Conservation (phyloP, 805 yeast species). For the Suhomyces pyralidae region DNA sequence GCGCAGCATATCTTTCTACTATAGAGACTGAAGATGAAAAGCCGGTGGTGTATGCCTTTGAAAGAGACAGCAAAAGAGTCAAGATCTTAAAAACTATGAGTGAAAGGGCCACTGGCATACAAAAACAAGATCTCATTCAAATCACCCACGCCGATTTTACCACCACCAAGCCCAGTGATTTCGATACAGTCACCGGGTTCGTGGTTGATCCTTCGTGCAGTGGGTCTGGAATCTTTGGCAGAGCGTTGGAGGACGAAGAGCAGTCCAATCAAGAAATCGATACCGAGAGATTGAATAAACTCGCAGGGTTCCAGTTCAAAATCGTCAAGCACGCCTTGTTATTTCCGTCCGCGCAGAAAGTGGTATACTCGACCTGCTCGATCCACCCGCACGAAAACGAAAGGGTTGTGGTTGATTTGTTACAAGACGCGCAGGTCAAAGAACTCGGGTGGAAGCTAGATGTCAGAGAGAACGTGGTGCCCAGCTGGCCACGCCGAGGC, state of each 20-base stretch:
- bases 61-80: conserved; percentile 74
- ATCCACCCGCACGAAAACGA: conserved; percentile 93
- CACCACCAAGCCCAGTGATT: conserved; percentile 53
- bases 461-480: conserved; percentile 60
- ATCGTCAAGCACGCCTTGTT: conserved; percentile 85
- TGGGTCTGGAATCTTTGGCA: conserved; percentile 96
- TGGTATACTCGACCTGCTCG: conserved; percentile 95
- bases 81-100: conserved; percentile 73
- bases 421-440: conserved; percentile 63
- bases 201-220: conserved; percentile 97
- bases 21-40: conserved; percentile 6
- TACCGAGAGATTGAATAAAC: conserved; percentile 61
- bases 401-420: conserved; percentile 76
- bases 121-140: conserved; percentile 37
- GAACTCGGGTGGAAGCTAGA: conserved; percentile 73
- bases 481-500: conserved; percentile 88
- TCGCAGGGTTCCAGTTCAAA: conserved; percentile 82
- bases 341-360: conserved; percentile 71
- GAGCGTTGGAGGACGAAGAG: conserved; percentile 58
- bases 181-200: conserved; percentile 66
- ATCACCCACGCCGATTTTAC: conserved; percentile 67
- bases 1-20: conserved; percentile 61
- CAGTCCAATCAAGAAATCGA: conserved; percentile 50
- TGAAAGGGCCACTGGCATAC: conserved; percentile 52
- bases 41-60: conserved; percentile 74